Evolutionary conservation across 2,329 filamentous ascomycete genomes (phyloP), one percentile per base, ranked within the genome.

Genomic region (Aureobasidium musti): DNA sequence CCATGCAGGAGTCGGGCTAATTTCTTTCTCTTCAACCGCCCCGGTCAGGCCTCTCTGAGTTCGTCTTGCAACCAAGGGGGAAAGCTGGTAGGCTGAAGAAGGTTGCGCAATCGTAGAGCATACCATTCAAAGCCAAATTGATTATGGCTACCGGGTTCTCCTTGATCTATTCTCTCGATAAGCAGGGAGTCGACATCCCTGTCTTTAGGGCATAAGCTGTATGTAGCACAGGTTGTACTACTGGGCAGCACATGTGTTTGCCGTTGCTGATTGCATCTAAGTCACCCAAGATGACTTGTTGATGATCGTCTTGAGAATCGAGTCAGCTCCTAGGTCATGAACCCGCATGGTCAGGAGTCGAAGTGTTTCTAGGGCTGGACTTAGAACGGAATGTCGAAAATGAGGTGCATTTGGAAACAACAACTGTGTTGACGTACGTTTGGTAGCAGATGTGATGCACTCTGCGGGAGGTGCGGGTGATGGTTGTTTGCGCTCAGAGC

Each of bases 1-100:
- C n/a, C 14, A 61, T 61, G 57, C 57, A 61, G 57, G 57, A 61
- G 57, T 49, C 57, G 57, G 43, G 41, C 57, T n/a, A 61, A 37
- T 35, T 21, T 30, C 17, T 23, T 3, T 33, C 19, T n/a, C 19
- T 45, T 3, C 13, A 37, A 26, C 10, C 8, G 37, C 37, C 23
- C 35, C 37, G 7, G 19, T 30, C 23, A 14, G 37, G 8, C 30
- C 35, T 33, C 21, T n/a, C 37, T 6, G 19, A 28, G n/a, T 8
- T 45, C 26, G 5, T 41, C 14, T 17, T 11, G 21, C n/a, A 11
- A 33, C 4, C 11, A 13, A 19, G n/a, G 8, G 8, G n/a, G 17
- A 45, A 3, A 33, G 26, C 19, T 10, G 17, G 17, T 11, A 17
- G 39, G 43, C 7, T 7, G 39, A 10, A 43, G 2, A 59, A 19